Base-by-base conservation (phyloP, 257 asterid genomes). In the Osmanthus fragrans region DNA sequence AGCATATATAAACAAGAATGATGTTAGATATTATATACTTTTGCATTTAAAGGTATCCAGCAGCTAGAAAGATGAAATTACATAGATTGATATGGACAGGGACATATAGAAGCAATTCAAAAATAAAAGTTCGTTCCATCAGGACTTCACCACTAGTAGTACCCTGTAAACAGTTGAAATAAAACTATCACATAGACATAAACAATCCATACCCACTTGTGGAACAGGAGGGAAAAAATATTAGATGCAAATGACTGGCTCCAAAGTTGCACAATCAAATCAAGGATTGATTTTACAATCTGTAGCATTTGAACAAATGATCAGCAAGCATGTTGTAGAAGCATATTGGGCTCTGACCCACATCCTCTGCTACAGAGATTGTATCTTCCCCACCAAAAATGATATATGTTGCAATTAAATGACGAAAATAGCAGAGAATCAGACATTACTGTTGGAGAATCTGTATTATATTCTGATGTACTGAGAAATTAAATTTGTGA, bases 191-290 rank as follows among this genome's bases (percentile, higher is more conserved):
- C 18, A 54, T 47, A 18, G 65, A 47, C 54, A 77, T 67, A 70
- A 78, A 39, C 60, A 84, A 39, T 64, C 81, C 96, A 70, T 87
- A 95, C 99, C 98, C 99, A 96, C 78, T 93, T 92, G 83, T 96
- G 94, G 86, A 96, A 93, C 88, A 96, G 84, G 54, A 90, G 89
- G 37, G 94, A 65, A 64, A 96, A 96, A 15, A 90, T 89, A 82
- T 88, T 92, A 51, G 99, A 88, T 7, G 97, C 96, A 85, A 93
- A 96, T 56, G 94, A 89, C 85, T 92, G 98, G 94, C 96, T 93
- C 99, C 99, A 96, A n/a, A 88, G 89, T 86, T 87, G 97, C 82
- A 90, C 87, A 76, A 84, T 82, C 76, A 84, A 82, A 77, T 84
- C 91, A 72, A 85, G 86, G 81, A 88, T 84, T 67, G 91, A 80